Evolutionary conservation across 305 asterid species (phyloP).

Genomic region (Solanum hybrid): DNA sequence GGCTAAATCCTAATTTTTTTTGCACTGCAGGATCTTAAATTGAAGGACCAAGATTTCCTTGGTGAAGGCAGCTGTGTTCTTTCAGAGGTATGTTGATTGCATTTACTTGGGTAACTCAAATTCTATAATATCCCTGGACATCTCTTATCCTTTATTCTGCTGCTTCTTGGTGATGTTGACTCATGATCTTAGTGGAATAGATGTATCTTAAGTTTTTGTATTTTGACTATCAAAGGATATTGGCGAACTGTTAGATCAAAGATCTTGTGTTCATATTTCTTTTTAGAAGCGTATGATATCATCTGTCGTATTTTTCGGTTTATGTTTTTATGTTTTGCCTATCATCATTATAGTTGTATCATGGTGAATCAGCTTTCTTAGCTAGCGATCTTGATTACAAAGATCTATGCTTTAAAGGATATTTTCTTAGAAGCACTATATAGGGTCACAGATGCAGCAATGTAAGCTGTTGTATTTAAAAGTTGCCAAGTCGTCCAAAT

Average conservation of each 20-base stretch:
- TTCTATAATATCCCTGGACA: background rate
- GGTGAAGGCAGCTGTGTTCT: slow-evolving; percentile 74
- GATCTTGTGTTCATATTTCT: background rate
- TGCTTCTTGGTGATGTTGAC: background rate
- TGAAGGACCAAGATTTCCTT: slow-evolving; percentile 74
- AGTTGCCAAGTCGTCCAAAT: background rate
- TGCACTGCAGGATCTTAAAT: slow-evolving; percentile 44
- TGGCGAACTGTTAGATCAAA: background rate
- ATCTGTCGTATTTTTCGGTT: background rate
- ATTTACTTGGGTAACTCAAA: background rate
- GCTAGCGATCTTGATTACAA: background rate
- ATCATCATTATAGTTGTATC: background rate
- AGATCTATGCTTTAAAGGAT: background rate
- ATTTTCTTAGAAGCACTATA: background rate
- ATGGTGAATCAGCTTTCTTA: background rate
- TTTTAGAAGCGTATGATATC: background rate
- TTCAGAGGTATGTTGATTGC: slow-evolving; percentile 50
- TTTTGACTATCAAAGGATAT: background rate
- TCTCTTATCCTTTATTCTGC: background rate
- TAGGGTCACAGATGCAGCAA: background rate
- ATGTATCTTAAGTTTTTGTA: background rate
- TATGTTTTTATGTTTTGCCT: background rate
- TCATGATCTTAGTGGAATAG: background rate
- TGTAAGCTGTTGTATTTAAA: background rate
- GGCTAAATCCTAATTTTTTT: background rate